Base-by-base conservation (phyloP, 2,329 filamentous ascomycete species). In the Aspergillus cejpii region DNA sequence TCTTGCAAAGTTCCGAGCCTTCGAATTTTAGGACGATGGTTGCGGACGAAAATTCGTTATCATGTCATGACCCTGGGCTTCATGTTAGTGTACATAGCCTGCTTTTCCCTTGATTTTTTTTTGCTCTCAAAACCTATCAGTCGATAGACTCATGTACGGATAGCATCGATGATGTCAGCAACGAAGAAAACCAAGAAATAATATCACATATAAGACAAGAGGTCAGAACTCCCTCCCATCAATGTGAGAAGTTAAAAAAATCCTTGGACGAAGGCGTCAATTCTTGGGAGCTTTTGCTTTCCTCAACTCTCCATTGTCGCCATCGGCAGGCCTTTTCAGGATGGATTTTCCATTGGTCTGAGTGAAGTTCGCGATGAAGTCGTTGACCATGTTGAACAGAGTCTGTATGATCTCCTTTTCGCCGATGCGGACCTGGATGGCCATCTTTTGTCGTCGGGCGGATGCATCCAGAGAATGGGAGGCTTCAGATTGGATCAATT, bases 381-480 rank as follows among this genome's bases (percentile, higher is more conserved):
- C 46, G 40, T 60, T 53, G 26, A 72, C 60, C 51, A 62, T 65
- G 38, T 49, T 53, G 47, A 76, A 71, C 1, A 80, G 72, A 56
- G 80, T 74, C 44, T 72, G 66, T 19, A 89, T 60, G 5, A 90
- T 70, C 53, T 75, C 74, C 63, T 88, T 88, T 66, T 91, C 86
- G 11, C 85, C 86, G 2, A 82, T 66, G 47, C 86, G 77, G 27
- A 89, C 83, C 40, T 77, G 69, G 17, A 81, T 58, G 0, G 85
- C 85, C 80, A 85, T 85, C 34, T 66, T 70, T 11, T 63, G 56
- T 24, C 69, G 67, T 19, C 59, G 59, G 15, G 45, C 24, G 8
- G 53, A 58, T 40, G 53, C 62, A 39, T 75, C 67, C 23, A 67
- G 55, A 12, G 60, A 34, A 20, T 49, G 57, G 50, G 61, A 63